These are phyloP conservation scores for Reutealis trisperma DNA, from an alignment of 345 rosid species.

Conservation along the genomic window DNA sequence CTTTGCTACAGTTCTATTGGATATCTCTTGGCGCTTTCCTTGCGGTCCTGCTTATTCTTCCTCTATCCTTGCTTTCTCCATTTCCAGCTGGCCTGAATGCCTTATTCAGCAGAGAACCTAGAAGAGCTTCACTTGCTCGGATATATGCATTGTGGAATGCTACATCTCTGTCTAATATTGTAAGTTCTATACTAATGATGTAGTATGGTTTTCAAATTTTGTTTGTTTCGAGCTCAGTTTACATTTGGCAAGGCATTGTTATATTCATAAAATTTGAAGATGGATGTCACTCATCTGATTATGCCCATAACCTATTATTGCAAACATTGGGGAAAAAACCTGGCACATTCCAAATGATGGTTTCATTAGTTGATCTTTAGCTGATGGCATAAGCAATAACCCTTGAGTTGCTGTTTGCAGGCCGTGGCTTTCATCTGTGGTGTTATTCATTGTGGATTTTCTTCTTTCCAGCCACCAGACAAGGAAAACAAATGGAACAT, in stretches of 20 bases:
- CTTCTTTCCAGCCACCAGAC: slow-evolving; percentile 42
- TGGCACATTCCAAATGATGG: not conserved
- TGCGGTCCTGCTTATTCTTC: slow-evolving; percentile 86
- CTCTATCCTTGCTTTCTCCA: slow-evolving; percentile 84
- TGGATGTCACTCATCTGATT: not conserved
- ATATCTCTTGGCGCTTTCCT: slow-evolving; percentile 84
- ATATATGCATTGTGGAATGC: slow-evolving; percentile 86
- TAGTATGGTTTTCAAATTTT: not conserved
- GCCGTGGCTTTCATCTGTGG: slow-evolving; percentile 85
- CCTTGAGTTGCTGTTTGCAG: slow-evolving; percentile 46
- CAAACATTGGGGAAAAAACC: not conserved
- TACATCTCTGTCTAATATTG: slow-evolving; percentile 82
- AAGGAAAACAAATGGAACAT: slow-evolving; percentile 52
- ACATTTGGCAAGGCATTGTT: not conserved
- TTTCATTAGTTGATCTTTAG: not conserved
- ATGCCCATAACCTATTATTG: not conserved
- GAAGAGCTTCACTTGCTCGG: slow-evolving; percentile 90
- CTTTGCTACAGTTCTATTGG: slow-evolving; percentile 89
- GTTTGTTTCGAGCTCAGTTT: not conserved
- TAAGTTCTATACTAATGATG: slow-evolving; percentile 46
- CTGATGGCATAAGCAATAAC: not conserved
- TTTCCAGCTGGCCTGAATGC: slow-evolving; percentile 97
- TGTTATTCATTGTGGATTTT: slow-evolving; percentile 53
- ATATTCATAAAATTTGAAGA: not conserved
- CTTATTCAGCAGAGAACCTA: slow-evolving; percentile 86